Evolutionary conservation across 371 early-diverging fungal genomes (phyloP).

Genomic region (Mucor circinelloides): DNA sequence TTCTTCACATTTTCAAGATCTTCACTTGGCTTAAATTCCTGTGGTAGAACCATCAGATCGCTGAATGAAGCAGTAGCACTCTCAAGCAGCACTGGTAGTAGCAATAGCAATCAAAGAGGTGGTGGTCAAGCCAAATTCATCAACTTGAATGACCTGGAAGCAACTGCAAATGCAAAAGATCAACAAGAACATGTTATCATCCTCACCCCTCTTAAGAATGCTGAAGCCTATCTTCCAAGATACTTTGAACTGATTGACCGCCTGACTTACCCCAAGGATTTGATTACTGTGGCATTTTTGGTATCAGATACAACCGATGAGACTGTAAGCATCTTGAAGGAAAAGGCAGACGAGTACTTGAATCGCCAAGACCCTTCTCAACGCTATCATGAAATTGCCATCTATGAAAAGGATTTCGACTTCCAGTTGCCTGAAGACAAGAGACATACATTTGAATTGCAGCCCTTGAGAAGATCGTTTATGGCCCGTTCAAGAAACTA

Average conservation of each 20-base stretch:
- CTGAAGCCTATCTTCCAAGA: conserved; percentile 51
- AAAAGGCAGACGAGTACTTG: conserved; percentile 33
- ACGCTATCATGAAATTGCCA: conserved; percentile 44
- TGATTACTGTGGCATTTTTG: conserved; percentile 57
- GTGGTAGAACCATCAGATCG: conserved; percentile 37
- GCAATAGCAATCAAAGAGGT: not conserved
- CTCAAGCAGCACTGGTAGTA: conserved; percentile 7
- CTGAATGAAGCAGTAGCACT: conserved; percentile 36
- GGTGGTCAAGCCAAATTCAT: conserved; percentile 19
- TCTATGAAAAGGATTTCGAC: conserved; percentile 58
- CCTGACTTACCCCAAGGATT: conserved; percentile 50
- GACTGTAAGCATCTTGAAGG: conserved; percentile 47
- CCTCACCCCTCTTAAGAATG: conserved; percentile 61
- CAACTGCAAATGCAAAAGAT: conserved; percentile 19
- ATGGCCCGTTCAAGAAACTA: conserved; percentile 63
- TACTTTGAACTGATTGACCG: conserved; percentile 58
- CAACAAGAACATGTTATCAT: conserved; percentile 17
- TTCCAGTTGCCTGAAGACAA: conserved; percentile 51
- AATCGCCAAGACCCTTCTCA: conserved; percentile 20
- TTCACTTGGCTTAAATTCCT: conserved; percentile 22
- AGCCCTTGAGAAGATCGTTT: conserved; percentile 50
- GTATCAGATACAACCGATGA: conserved; percentile 60
- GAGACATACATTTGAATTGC: conserved; percentile 53
- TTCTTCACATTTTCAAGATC: conserved; percentile 36
- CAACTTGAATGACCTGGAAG: conserved; percentile 26